phyloP scores from a whole-genome alignment of 2,329 filamentous ascomycete species.

The Truncatella angustata region DNA sequence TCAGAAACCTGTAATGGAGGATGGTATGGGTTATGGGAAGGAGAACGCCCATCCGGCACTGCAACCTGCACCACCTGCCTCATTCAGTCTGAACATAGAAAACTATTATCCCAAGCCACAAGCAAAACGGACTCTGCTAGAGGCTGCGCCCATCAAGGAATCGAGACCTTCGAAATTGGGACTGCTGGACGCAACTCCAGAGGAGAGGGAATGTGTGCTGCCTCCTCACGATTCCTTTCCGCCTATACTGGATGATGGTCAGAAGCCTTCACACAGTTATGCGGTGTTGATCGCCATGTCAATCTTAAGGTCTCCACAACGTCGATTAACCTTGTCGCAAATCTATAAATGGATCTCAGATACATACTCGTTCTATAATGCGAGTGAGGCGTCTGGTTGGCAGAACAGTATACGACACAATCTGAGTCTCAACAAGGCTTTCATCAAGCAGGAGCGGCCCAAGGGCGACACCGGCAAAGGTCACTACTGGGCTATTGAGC shows the following conservation, averaged over 20 bases:
- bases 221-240: slow-evolving; percentile 81
- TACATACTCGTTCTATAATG: slow-evolving; percentile 83
- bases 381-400: slow-evolving; percentile 79
- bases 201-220: slow-evolving; percentile 42
- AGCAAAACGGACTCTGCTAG: slow-evolving; percentile 64
- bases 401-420: slow-evolving; percentile 99
- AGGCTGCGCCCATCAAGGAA: slow-evolving; percentile 72
- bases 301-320: slow-evolving; percentile 80
- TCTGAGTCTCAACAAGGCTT: slow-evolving; percentile 93
- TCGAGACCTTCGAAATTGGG: slow-evolving; percentile 65
- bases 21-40: slow-evolving; percentile 44
- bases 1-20: slow-evolving; percentile 50
- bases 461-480: slow-evolving; percentile 98
- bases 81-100: slow-evolving; percentile 50
- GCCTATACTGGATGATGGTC: slow-evolving; percentile 76
- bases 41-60: slow-evolving; percentile 55
- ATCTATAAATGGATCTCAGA: slow-evolving; percentile 99
- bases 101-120: slow-evolving; percentile 51
- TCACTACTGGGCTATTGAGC: slow-evolving; percentile 92
- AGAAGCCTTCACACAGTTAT: slow-evolving; percentile 90
- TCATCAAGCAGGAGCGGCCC: slow-evolving; percentile 90
- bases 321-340: slow-evolving; percentile 83
- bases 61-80: slow-evolving; percentile 44
- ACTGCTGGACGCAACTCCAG: slow-evolving; percentile 46
- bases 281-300: slow-evolving; percentile 96